Conservation (phyloP, 805 yeast species). For the Metschnikowia continentalis region DNA sequence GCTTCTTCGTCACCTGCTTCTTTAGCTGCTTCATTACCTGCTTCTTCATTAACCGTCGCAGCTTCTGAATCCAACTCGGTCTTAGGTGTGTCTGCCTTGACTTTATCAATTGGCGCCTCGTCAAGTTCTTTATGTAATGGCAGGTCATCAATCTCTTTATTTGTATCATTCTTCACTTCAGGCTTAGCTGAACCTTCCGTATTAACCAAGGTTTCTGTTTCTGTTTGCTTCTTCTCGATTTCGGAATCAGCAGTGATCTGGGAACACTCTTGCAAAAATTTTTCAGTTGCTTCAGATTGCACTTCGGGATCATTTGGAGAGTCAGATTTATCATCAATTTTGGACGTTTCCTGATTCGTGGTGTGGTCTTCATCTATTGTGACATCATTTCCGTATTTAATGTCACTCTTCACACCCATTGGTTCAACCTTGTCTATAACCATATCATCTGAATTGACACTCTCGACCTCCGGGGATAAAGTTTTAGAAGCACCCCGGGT, state of each 20-base stretch:
- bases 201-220: background rate
- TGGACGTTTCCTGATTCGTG: background rate
- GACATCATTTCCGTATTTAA: background rate
- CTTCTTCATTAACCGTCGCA: slow-evolving; percentile 2
- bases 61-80: background rate
- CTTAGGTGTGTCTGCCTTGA: background rate
- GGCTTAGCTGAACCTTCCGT: background rate
- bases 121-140: background rate
- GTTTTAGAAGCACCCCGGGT: background rate
- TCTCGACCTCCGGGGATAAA: background rate
- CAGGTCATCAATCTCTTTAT: background rate
- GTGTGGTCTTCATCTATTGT: background rate
- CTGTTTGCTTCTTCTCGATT: background rate
- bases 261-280: background rate
- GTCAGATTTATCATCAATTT: background rate
- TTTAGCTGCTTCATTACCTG: background rate
- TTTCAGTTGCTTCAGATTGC: background rate
- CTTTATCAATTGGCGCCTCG: background rate
- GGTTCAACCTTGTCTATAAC: background rate
- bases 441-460: background rate
- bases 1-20: background rate
- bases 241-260: background rate
- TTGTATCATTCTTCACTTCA: background rate
- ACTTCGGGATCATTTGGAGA: background rate
- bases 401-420: background rate